Base-by-base conservation (phyloP, 345 rosid species). In the Gossypium bickii region DNA sequence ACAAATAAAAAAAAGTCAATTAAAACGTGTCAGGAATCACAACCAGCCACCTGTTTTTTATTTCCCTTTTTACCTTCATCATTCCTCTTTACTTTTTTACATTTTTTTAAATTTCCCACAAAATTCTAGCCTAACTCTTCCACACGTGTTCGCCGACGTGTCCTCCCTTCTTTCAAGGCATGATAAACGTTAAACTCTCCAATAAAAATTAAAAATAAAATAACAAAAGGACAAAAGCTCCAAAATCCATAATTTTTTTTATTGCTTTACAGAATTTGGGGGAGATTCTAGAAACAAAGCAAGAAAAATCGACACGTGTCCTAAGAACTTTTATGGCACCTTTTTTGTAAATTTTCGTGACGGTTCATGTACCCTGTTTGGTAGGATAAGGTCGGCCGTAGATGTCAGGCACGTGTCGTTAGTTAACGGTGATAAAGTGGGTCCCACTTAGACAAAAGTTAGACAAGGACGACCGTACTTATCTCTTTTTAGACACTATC, bases 381-480 rank as follows among this genome's bases (percentile, higher is more conserved):
- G 9, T 27, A 9, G 76, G 86, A 81, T 81, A 81, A 80, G 82
- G 79, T 75, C 69, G 82, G 85, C 86, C 79, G 75, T 55, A 2
- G 82, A 82, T 79, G 52, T 9, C 25, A 47, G 56, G 16, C 78
- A 82, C 89, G 91, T 86, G 93, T 61, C 86, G 1, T 0, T 12
- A 52, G 25, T 45, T 0, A 73, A 55, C 81, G 79, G 80, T 77
- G 81, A 74, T 80, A 61, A 62, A 65, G 27, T 68, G 86, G 86
- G 85, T 22, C 79, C 88, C 80, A 53, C 11, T 25, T 4, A 2
- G 43, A 41, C 71, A 70, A 74, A 82, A 82, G 41, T 77, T 45
- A 58, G 90, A 87, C 86, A 76, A 85, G 82, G 86, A 91, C 87
- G 83, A 87, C 92, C 90, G 93, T 90, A 88, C 92, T 88, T 81